These are phyloP conservation scores for Eutrema heterophyllum DNA, from an alignment of 345 rosid species.

Conservation along the genomic window DNA sequence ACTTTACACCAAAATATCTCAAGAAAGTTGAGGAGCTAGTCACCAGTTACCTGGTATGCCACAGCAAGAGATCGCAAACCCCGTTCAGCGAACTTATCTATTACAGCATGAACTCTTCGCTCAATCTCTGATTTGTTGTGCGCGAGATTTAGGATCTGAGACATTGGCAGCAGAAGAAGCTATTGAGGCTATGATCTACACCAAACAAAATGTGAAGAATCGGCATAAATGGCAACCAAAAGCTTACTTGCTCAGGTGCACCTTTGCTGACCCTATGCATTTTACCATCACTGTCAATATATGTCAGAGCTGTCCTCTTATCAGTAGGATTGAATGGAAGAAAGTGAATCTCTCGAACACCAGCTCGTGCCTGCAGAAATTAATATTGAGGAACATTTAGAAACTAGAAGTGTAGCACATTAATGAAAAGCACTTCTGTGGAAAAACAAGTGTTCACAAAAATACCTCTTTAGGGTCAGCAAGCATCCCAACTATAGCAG, in stretches of 20 bases:
- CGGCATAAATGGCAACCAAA: neutral
- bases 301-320: slow-evolving; percentile 93
- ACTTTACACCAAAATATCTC: neutral
- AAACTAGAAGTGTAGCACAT: neutral
- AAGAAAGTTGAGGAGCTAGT: neutral
- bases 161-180: neutral
- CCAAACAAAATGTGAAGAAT: neutral
- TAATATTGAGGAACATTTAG: neutral
- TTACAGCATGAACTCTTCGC: slow-evolving; percentile 85
- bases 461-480: slow-evolving; percentile 98
- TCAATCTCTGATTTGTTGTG: slow-evolving; percentile 88
- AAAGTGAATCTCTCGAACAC: slow-evolving; percentile 86
- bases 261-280: slow-evolving; percentile 99
- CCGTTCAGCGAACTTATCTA: slow-evolving; percentile 93
- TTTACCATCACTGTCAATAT: slow-evolving; percentile 65
- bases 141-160: slow-evolving; percentile 82
- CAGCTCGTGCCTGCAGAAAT: slow-evolving; percentile 81
- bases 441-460: neutral
- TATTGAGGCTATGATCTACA: slow-evolving; percentile 1
- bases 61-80: slow-evolving; percentile 97
- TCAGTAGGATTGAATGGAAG: slow-evolving; percentile 99
- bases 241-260: slow-evolving; percentile 94
- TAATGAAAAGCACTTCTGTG: neutral
- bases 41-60: slow-evolving; percentile 70
- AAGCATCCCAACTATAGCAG: slow-evolving; percentile 93